A percentile compares a stretch with the other conserved stretches of the same genome.
Conservation (phyloP, 2,329 filamentous ascomycete genomes). For the Coleophoma eucalyptorum region DNA sequence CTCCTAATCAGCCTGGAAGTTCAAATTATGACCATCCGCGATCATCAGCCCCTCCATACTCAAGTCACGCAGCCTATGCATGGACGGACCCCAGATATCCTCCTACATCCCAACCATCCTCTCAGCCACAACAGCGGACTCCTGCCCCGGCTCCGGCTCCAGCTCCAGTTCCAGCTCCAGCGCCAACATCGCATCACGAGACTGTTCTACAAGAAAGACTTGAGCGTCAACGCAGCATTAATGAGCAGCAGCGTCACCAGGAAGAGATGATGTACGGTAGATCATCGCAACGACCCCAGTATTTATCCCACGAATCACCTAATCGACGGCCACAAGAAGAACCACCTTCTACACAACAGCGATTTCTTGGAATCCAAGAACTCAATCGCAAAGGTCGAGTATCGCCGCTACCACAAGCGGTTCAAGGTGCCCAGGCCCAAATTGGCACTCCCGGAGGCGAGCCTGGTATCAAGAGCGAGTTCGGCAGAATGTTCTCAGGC, state of each 20-base stretch:
- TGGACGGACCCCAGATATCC: conserved; percentile 19
- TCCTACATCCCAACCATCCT: conserved; percentile 30
- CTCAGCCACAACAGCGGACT: conserved; percentile 29
- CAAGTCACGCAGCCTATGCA: conserved; percentile 19
- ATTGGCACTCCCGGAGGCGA: conserved; percentile 75
- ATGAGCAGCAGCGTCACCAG: conserved; percentile 31
- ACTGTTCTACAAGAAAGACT: conserved; percentile 23
- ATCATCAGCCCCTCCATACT: conserved; percentile 19
- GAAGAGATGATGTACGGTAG: conserved; percentile 27
- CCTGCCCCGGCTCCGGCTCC: conserved; percentile 8
- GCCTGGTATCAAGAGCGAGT: conserved; percentile 89
- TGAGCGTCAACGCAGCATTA: conserved; percentile 29
- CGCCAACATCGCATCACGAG: conserved; percentile 25
- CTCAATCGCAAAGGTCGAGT: conserved; percentile 78
- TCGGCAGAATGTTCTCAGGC: conserved; percentile 93
- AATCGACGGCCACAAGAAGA: conserved; percentile 40
- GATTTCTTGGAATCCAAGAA: conserved; percentile 69
- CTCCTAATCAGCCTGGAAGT: conserved; percentile 7
- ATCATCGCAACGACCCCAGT: conserved; percentile 36
- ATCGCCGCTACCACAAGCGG: conserved; percentile 87
- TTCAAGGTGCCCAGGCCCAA: conserved; percentile 85
- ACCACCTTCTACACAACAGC: conserved; percentile 51
- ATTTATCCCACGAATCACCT: conserved; percentile 40
- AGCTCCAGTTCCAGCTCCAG: no score
- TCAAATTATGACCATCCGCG: conserved; percentile 22